Evolutionary conservation across 2,329 filamentous ascomycete species (phyloP), one percentile per base, ranked within the genome.

Genomic region (Colletotrichum chlorophyti): DNA sequence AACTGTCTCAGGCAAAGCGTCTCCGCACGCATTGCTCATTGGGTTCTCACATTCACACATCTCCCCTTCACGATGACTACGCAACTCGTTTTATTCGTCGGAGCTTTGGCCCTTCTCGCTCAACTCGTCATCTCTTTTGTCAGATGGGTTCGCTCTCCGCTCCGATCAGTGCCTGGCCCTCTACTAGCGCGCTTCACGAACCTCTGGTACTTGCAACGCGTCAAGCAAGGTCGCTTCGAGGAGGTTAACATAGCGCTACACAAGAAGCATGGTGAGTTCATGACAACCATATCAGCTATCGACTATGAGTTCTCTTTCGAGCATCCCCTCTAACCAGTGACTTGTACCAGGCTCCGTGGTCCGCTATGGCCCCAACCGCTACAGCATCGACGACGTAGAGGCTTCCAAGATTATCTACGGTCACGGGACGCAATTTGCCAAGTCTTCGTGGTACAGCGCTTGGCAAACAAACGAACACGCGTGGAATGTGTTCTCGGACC

Each of bases 321-420:
- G n/a, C n/a, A n/a, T n/a, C n/a, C n/a, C n/a, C n/a, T n/a, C n/a
- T n/a, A n/a, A n/a, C n/a, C n/a, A n/a, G n/a, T n/a, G n/a, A n/a
- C n/a, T 29, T 10, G 23, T 17, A n/a, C 7, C 19, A 71, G 73
- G 74, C 0, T 60, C 70, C 0, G 66, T 83, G n/a, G 72, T 82
- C 1, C 76, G 80, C 0, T 74, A 82, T 52, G 77, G 76, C 0
- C 79, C 79, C 0, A 72, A 78, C 15, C 74, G 80, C 7, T 82
- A 80, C 52, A 79, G 75, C 31, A 69, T 83, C 58, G 70, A 70
- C 29, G 73, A 79, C 50, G 66, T 71, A 0, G 65, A 72, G 0
- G 77, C 76, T 1, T 61, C 74, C 3, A 78, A 76, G 52, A 60
- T 68, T 34, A 72, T 76, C 40, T 71, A 72, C 38, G 68, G 69